Percentiles rank a stretch among this genome's conserved stretches.
Evolutionary conservation across 768 basidiomycete species (phyloP).

Genomic region (Trametes cingulata): DNA sequence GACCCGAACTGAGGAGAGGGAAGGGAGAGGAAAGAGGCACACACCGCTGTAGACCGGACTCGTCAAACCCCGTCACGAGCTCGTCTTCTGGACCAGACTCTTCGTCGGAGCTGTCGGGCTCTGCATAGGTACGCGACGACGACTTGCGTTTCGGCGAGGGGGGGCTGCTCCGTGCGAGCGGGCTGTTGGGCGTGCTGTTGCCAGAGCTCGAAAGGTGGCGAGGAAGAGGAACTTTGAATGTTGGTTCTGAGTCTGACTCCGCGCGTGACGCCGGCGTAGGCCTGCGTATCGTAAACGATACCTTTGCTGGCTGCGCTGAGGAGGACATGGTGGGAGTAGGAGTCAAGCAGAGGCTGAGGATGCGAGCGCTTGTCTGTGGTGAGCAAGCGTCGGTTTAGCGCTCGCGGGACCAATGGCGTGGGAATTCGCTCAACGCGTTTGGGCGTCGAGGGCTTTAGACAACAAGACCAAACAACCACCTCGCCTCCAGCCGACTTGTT

Average conservation of each 20-base stretch:
- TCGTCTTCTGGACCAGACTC: slow-evolving; percentile 59
- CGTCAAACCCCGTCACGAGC: slow-evolving; percentile 70
- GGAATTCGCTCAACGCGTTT: too few relatives aligned
- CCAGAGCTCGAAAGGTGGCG: slow-evolving; percentile 44
- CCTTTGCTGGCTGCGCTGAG: slow-evolving; percentile 38
- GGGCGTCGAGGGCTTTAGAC: slow-evolving; percentile 10
- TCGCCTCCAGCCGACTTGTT: too few relatives aligned
- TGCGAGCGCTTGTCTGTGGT: too few relatives aligned
- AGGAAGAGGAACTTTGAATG: slow-evolving; percentile 65
- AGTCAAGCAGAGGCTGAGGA: neutral
- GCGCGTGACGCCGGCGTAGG: slow-evolving; percentile 70
- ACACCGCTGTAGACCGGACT: slow-evolving; percentile 83
- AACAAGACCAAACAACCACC: too few relatives aligned
- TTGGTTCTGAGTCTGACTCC: slow-evolving; percentile 53
- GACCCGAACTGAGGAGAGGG: slow-evolving; percentile 38
- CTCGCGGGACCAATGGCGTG: neutral
- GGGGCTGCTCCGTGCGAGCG: slow-evolving; percentile 50
- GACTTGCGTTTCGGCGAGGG: slow-evolving; percentile 44
- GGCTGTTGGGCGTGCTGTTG: slow-evolving; percentile 49
- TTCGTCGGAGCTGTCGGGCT: slow-evolving; percentile 56
- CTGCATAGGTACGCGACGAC: slow-evolving; percentile 29
- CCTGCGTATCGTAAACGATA: slow-evolving; percentile 85
- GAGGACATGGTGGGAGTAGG: slow-evolving; percentile 18
- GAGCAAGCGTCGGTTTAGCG: too few relatives aligned
- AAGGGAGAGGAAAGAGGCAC: slow-evolving; percentile 39